Base-by-base conservation (phyloP, 2,329 filamentous ascomycete genomes). In the Colletotrichum melonis region DNA sequence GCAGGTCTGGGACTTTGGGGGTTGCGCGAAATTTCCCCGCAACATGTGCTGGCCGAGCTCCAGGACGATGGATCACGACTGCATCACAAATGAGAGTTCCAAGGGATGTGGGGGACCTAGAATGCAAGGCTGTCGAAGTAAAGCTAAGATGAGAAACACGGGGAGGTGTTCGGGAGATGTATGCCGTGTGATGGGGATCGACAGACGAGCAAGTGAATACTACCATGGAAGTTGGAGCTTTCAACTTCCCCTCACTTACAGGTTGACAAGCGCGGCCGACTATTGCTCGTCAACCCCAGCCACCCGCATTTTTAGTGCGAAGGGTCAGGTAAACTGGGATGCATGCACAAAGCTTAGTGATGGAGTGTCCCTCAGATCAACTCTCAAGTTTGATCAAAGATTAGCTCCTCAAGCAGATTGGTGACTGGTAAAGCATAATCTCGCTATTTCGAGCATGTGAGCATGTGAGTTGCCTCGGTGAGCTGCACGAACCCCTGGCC, bases 391-490 rank as follows among this genome's bases (percentile, higher is more conserved):
- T 14, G 26, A n/a, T 46, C 3, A 56, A 26, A 49, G 46, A 60
- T 69, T 32, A 4, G 52, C 52, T 30, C 12, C 19, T 3, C 19
- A 14, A 42, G 38, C 38, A 42, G 38, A 42, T 16, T 19, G 38
- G n/a, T 6, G 32, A 35, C 12, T 35, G 32, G 32, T 35, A 35
- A 55, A 4, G 38, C 9, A 22, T 9, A 30, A 4, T 63, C 14
- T 42, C 30, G 22, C 35, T 56, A 3, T 28, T 60, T 60, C 35
- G n/a, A 49, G 46, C 70, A 73, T 73, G 70, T 69, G 70, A 69
- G 69, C 66, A 56, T 64, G 38, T 32, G 55, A 22, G 46, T n/a
- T 59, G 55, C 66, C 70, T 73, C 67, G 70, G 70, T 70, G 70
- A 70, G 54, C n/a, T 38, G 32, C 46, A 12, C 8, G 28, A 54